phyloP scores from a whole-genome alignment of 768 basidiomycete species.

The Antrodiella citrinella region DNA sequence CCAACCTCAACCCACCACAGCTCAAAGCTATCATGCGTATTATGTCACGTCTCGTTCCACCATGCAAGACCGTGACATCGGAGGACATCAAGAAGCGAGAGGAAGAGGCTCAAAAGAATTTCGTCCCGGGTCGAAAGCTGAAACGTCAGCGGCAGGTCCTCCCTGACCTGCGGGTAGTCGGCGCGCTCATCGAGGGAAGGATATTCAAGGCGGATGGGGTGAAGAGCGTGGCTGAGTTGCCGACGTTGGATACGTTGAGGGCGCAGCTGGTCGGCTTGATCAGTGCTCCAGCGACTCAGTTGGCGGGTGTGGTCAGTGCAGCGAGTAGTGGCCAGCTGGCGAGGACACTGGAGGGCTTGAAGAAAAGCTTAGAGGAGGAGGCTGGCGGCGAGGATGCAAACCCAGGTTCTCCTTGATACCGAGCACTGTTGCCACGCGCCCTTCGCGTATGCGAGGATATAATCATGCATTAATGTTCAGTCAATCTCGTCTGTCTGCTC shows the following conservation, averaged over 20 bases:
- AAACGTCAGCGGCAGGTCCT: constrained; percentile 47
- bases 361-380: constrained; percentile 55
- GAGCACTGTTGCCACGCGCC: background rate
- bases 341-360: constrained; percentile 69
- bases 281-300: constrained; percentile 63
- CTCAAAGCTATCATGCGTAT: constrained; percentile 58
- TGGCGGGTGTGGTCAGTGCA: constrained; percentile 62
- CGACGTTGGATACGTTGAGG: constrained; percentile 67
- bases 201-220: constrained; percentile 56
- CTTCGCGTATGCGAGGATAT: background rate
- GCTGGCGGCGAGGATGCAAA: constrained; percentile 1
- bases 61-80: constrained; percentile 42
- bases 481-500: too few relatives aligned
- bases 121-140: constrained; percentile 61
- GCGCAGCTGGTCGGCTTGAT: constrained; percentile 83
- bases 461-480: background rate
- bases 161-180: constrained; percentile 68
- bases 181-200: constrained; percentile 71
- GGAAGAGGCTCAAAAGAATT: constrained; percentile 46
- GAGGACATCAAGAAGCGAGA: constrained; percentile 42
- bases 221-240: constrained; percentile 61
- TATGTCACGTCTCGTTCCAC: constrained; percentile 59
- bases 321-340: constrained; percentile 63
- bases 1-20: constrained; percentile 65
- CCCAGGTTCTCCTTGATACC: background rate